Base-by-base conservation (phyloP, 1,284 basidiomycete species). In the Leccinum pachyderme region DNA sequence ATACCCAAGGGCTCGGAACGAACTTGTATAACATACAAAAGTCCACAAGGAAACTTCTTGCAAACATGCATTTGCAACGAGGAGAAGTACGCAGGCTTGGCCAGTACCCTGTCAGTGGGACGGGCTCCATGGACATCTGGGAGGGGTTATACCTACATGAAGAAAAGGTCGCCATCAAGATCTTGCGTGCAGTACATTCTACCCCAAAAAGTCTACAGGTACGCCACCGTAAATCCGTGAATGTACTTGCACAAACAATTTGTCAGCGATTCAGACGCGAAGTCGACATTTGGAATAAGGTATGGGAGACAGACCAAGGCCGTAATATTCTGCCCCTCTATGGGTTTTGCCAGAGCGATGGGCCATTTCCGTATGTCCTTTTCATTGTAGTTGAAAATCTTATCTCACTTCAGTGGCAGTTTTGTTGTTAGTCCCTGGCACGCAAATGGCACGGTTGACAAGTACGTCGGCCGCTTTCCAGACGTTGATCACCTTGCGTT, bases 341-440 rank as follows among this genome's bases (percentile, higher is more conserved):
- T 58, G 81, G 81, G 3, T 81, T 78, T 58, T 77, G 77, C 54
- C 75, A 79, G 55, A 72, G 70, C 31, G 80, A 82, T 56, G 80
- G 80, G 0, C 79, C 79, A 12, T 82, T 78, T 51, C 80, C 81
- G 77, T 81, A 57, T 54, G 75, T 64, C 31, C 11, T 47, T 41
- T 44, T 29, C 24, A 1, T 47, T 35, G 3, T 31, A 7, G 6
- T 5, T 44, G 24, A 18, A 18, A 39, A 48, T 15, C 9, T 51
- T 31, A 25, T 28, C 27, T 56, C 29, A 59, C 15, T 18, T 51
- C 25, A 13, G 24, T 24, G 39, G 44, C 51, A 81, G 79, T 27
- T 82, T 76, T 59, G 77, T 83, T 62, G 76, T 84, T 47, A 81
- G 78, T 58, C 82, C 81, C 12, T 84, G 80, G 78, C 77, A 79